A percentile compares a stretch with the other conserved stretches of the same genome.
Evolutionary conservation across 306 rosid species (phyloP).

Genomic region (Malus domestica): ASM211411v1 NC_041804.1:381501-382000

Average conservation of each 20-base stretch:
- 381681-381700: constrained; percentile 45
- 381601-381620: not conserved
- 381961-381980: not conserved
- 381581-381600: constrained; percentile 45
- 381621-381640: not conserved
- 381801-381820: not conserved
- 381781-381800: not conserved
- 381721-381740: constrained; percentile 29
- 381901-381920: constrained; percentile 45
- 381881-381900: constrained; percentile 59
- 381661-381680: constrained; percentile 21
- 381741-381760: not conserved
- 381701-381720: constrained; percentile 48
- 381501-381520: constrained; percentile 29
- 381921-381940: constrained; percentile 33
- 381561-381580: constrained; percentile 44
- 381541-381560: constrained; percentile 43
- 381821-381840: constrained; percentile 21
- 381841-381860: constrained; percentile 45
- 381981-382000: too few relatives aligned
- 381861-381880: constrained; percentile 45
- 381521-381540: constrained; percentile 44
- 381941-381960: constrained; percentile 22
- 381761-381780: not conserved
- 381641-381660: not conserved